phyloP scores from a whole-genome alignment of 192 early-diverging fungal genomes.

The Entomortierella lignicola region DNA sequence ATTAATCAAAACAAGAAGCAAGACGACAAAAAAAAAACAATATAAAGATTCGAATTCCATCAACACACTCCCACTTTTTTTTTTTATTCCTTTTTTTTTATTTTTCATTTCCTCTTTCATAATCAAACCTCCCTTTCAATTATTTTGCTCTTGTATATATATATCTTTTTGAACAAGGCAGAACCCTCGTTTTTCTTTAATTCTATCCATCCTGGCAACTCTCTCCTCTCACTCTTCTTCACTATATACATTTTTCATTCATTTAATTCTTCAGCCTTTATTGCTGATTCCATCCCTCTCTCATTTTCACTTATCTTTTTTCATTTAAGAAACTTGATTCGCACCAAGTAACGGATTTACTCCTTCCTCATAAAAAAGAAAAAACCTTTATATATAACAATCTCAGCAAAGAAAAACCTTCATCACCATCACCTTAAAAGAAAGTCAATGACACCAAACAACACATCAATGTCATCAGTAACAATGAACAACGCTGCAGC shows the following conservation, averaged over 20 bases:
- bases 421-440: too few relatives aligned
- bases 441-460: too few relatives aligned
- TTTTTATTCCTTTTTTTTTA: conserved; percentile 4
- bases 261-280: neutral
- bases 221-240: neutral
- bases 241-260: neutral
- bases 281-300: neutral
- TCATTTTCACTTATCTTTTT: too few relatives aligned
- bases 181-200: neutral
- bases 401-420: too few relatives aligned
- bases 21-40: conserved; percentile 26
- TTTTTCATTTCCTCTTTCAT: conserved; percentile 9
- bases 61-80: conserved; percentile 16
- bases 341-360: conserved; percentile 44
- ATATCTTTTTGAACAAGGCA: neutral
- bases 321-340: conserved; percentile 9
- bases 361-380: neutral
- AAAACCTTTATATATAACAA: too few relatives aligned
- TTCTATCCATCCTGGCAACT: neutral
- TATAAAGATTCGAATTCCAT: conserved; percentile 49
- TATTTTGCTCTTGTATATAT: too few relatives aligned
- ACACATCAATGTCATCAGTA: neutral
- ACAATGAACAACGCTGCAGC: conserved; percentile 1
- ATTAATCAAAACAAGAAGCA: neutral
- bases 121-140: too few relatives aligned